These are phyloP conservation scores for Trametes sp. DNA, from an alignment of 1,284 basidiomycete genomes.

Conservation along the genomic window DNA sequence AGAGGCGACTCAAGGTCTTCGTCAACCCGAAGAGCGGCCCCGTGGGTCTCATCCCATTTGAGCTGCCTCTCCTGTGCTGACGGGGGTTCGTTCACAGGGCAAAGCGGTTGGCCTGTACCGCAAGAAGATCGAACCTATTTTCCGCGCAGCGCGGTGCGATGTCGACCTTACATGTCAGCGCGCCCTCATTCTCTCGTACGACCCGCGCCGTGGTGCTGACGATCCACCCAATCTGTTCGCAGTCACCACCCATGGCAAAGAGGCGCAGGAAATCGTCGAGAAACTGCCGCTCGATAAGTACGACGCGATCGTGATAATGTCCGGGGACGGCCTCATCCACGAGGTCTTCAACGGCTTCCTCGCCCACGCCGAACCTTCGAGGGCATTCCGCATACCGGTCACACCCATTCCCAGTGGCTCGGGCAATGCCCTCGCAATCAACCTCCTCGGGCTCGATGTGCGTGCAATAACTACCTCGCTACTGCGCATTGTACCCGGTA, in stretches of 20 bases:
- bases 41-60: slow-evolving; percentile 45
- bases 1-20: slow-evolving; percentile 70
- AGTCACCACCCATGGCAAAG: slow-evolving; percentile 79
- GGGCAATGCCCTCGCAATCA: slow-evolving; percentile 83
- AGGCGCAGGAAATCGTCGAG: slow-evolving; percentile 78
- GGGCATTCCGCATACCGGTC: slow-evolving; percentile 81
- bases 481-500: slow-evolving; percentile 6
- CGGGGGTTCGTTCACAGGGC: slow-evolving; percentile 55
- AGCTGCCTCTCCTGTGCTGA: not conserved
- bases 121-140: slow-evolving; percentile 80
- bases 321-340: slow-evolving; percentile 91
- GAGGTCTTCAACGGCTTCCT: slow-evolving; percentile 95
- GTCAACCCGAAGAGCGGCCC: slow-evolving; percentile 89
- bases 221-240: slow-evolving; percentile 1
- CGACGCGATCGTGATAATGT: slow-evolving; percentile 85
- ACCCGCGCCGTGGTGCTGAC: slow-evolving; percentile 13
- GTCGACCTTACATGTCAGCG: slow-evolving; percentile 69
- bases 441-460: slow-evolving; percentile 75
- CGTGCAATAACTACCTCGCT: slow-evolving; percentile 17
- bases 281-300: slow-evolving; percentile 66
- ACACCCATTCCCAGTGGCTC: slow-evolving; percentile 90
- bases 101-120: slow-evolving; percentile 70
- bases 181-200: slow-evolving; percentile 15
- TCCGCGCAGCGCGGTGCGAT: slow-evolving; percentile 78
- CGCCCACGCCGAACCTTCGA: slow-evolving; percentile 68